Evolutionary conservation across 768 basidiomycete genomes (phyloP).

Genomic region (Collybia sordida): DNA sequence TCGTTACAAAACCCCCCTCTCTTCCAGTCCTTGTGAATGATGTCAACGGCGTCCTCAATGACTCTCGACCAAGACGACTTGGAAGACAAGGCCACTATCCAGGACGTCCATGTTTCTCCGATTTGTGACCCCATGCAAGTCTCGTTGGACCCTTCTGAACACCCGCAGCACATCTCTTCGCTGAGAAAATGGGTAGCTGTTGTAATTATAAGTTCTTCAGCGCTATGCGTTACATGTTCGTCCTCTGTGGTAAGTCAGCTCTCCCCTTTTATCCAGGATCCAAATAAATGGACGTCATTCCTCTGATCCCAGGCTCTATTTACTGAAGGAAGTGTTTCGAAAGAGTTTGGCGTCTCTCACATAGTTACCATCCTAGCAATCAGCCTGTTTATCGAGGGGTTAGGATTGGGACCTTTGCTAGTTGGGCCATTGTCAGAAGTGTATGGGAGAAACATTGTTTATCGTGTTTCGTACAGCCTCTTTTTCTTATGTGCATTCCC

Average conservation of each 20-base stretch:
- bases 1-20: slow-evolving; percentile 5
- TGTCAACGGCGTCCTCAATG: slow-evolving; percentile 12
- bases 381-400: slow-evolving; percentile 58
- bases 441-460: slow-evolving; percentile 65
- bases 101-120: not conserved
- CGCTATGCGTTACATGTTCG: slow-evolving; percentile 52
- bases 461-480: slow-evolving; percentile 55
- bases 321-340: slow-evolving; percentile 58
- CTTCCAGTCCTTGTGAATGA: not conserved
- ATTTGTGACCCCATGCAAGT: slow-evolving; percentile 26
- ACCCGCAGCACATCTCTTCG: slow-evolving; percentile 39
- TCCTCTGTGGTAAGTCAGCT: slow-evolving; percentile 51
- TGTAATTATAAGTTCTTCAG: slow-evolving; percentile 42
- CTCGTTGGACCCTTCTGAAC: slow-evolving; percentile 36
- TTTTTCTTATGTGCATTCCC: slow-evolving; percentile 70
- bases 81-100: not conserved
- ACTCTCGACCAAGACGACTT: slow-evolving; percentile 4
- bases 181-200: slow-evolving; percentile 50
- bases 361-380: slow-evolving; percentile 52
- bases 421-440: slow-evolving; percentile 56
- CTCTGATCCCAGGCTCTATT: slow-evolving; percentile 46
- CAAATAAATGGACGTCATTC: not conserved
- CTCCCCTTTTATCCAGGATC: not conserved
- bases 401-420: slow-evolving; percentile 56
- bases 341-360: slow-evolving; percentile 45